Base-by-base conservation (phyloP, 2,329 filamentous ascomycete genomes). In the Cryoendolithus antarcticus region DNA sequence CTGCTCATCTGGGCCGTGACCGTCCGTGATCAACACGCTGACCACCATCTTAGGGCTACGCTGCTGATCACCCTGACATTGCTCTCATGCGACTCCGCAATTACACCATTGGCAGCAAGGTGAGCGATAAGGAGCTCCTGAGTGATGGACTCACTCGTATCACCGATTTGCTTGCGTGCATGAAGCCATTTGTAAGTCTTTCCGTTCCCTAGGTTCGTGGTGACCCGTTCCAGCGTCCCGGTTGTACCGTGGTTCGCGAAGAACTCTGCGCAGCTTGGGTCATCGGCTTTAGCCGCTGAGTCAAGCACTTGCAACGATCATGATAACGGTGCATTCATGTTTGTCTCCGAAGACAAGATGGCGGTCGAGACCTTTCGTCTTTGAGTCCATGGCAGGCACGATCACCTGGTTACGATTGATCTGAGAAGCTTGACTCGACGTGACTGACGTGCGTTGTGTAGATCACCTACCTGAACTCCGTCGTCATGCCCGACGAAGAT, bases 151-250 rank as follows among this genome's bases (percentile, higher is more conserved):
- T 86, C 60, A 71, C 77, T 24, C 74, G 72, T 52, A 69, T 94
- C 38, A 67, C 70, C 37, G 68, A 72, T 30, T 62, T 86, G 13
- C 64, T 94, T 47, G 65, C 68, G 27, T 70, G 75, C 37, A 74
- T 94, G 72, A 75, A 77, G 45, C 79, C 79, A 32, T 93, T 89
- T 65, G 86, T 93, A 65, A 80, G 83, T 74, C 43, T 31, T 7
- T 19, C 27, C 6, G 10, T 1, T 9, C n/a, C 34, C 38, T 33
- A 39, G 32, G 38, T 40, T 40, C 9, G 4, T 27, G 24, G 7
- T 27, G 24, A 7, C 24, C 24, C 24, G 24, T 27, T 27, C 24
- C 24, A 4, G 24, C 24, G 24, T 27, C 24, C 24, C 24, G 7
- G 7, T 27, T 8, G 30, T 39, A 40, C 38, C 38, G 32, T 35